These are phyloP conservation scores for Hypoxylon perforatum DNA, from an alignment of 495 filamentous ascomycete genomes.

Conservation along the genomic window DNA sequence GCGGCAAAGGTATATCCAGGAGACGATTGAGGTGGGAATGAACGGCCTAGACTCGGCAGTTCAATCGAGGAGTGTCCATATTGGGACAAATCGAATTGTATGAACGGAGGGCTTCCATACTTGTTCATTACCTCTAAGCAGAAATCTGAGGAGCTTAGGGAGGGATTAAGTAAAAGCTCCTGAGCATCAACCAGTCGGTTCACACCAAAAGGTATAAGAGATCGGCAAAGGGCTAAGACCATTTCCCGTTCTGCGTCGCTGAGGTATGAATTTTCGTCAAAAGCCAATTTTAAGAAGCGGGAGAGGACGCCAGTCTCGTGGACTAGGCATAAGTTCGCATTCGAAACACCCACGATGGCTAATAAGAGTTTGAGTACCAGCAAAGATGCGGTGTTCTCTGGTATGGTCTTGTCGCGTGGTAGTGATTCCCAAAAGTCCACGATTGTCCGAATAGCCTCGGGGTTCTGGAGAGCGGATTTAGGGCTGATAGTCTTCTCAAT, in stretches of 20 bases:
- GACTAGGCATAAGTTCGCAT: slow-evolving; percentile 78
- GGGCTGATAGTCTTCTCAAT: slow-evolving; percentile 62
- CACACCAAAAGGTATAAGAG: slow-evolving; percentile 75
- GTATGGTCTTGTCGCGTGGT: slow-evolving; percentile 53
- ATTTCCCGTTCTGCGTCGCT: slow-evolving; percentile 64
- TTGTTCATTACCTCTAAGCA: slow-evolving; percentile 76
- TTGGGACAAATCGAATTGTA: slow-evolving; percentile 92
- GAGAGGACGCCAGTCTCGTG: slow-evolving; percentile 82
- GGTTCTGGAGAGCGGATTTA: slow-evolving; percentile 67
- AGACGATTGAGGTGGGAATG: slow-evolving; percentile 79
- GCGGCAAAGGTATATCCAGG: slow-evolving; percentile 87
- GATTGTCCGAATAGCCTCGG: slow-evolving; percentile 72
- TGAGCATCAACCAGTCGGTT: slow-evolving; percentile 81
- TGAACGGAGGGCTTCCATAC: slow-evolving; percentile 80
- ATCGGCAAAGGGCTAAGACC: slow-evolving; percentile 68
- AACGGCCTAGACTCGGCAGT: slow-evolving; percentile 79
- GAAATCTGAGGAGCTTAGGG: slow-evolving; percentile 72
- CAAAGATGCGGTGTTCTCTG: slow-evolving; percentile 64
- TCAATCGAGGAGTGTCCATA: slow-evolving; percentile 91
- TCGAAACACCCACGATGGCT: slow-evolving; percentile 67
- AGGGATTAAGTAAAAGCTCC: slow-evolving; percentile 73
- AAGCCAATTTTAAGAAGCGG: slow-evolving; percentile 74
- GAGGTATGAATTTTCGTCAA: slow-evolving; percentile 59
- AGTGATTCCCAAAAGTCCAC: slow-evolving; percentile 74
- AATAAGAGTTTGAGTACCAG: slow-evolving; percentile 67